phyloP scores from a whole-genome alignment of 2,329 filamentous ascomycete species.

The Colletotrichum karsti region DNA sequence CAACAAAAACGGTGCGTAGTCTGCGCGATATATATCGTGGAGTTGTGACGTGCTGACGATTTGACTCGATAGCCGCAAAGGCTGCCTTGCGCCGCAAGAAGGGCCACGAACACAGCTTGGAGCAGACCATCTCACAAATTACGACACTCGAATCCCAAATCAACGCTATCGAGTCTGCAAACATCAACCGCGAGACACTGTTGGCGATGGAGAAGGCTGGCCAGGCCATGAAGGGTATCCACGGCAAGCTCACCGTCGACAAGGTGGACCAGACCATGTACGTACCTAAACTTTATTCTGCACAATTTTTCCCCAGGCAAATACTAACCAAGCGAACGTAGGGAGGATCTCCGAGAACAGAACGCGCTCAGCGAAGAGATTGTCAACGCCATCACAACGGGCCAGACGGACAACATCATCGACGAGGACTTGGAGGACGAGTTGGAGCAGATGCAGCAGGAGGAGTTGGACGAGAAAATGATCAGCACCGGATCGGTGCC shows the following conservation, averaged over 20 bases:
- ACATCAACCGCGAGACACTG: constrained; percentile 97
- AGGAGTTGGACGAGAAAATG: constrained; percentile 93
- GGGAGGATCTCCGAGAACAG: constrained; percentile 91
- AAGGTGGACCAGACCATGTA: constrained; percentile 97
- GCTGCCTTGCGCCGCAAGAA: constrained; percentile 94
- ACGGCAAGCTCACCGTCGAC: constrained; percentile 88
- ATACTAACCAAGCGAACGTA: constrained; percentile 44
- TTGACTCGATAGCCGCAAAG: constrained; percentile 75
- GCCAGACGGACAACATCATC: constrained; percentile 76
- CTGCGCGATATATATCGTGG: not conserved
- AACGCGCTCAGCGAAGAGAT: constrained; percentile 96
- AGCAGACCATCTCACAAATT: constrained; percentile 91
- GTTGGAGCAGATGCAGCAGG: constrained; percentile 87
- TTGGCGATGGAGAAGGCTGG: constrained; percentile 93
- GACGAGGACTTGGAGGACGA: constrained; percentile 88
- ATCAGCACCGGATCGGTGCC: constrained; percentile 87
- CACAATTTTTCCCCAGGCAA: not conserved
- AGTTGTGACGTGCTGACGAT: not conserved
- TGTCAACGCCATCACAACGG: constrained; percentile 81
- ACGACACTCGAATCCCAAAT: constrained; percentile 94
- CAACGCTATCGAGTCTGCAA: constrained; percentile 95
- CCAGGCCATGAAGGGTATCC: constrained; percentile 91
- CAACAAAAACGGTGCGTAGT: constrained; percentile 86
- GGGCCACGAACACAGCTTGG: constrained; percentile 87
- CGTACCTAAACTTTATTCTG: constrained; percentile 42